Evolutionary conservation across 2,329 filamentous ascomycete species (phyloP).

Genomic region (Curvularia spicifera): DNA sequence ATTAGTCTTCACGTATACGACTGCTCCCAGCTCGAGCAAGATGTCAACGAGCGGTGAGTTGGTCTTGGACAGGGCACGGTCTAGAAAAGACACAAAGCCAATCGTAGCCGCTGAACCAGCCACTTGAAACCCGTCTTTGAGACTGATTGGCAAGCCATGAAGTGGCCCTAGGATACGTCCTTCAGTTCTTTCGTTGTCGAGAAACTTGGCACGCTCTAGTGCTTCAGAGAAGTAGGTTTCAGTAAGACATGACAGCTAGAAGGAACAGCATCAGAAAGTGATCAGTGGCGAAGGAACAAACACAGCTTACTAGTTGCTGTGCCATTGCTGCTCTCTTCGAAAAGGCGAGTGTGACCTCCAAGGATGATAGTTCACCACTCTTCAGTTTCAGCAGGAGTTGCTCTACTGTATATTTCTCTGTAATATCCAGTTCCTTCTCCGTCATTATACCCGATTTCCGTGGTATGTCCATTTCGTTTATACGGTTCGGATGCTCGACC

Average conservation of each 20-base stretch:
- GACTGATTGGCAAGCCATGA: constrained; percentile 67
- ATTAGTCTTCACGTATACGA: constrained; percentile 72
- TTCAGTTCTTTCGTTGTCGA: constrained; percentile 57
- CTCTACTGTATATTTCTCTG: constrained; percentile 44
- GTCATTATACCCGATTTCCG: constrained; percentile 63
- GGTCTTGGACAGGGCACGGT: constrained; percentile 54
- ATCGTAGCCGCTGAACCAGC: constrained; percentile 59
- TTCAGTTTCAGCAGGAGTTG: constrained; percentile 47
- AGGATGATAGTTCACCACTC: constrained; percentile 53
- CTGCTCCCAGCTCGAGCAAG: constrained; percentile 64
- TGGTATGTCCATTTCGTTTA: constrained; percentile 54
- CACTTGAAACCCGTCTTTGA: constrained; percentile 73
- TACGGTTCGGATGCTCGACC: constrained; percentile 3
- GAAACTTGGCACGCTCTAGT: constrained; percentile 55
- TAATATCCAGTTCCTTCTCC: constrained; percentile 55
- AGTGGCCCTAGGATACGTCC: constrained; percentile 63
- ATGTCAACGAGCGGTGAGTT: constrained; percentile 64
- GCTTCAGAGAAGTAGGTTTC: constrained; percentile 62
- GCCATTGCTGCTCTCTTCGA: constrained; percentile 59
- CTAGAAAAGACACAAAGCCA: constrained; percentile 66
- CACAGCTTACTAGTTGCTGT: constrained; percentile 56
- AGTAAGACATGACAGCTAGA: constrained; percentile 63
- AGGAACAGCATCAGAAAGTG: neutral
- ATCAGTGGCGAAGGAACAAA: neutral
- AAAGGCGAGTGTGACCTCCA: constrained; percentile 58